phyloP scores from a whole-genome alignment of 1,284 basidiomycete species.

The Sporisorium sorghi region DNA sequence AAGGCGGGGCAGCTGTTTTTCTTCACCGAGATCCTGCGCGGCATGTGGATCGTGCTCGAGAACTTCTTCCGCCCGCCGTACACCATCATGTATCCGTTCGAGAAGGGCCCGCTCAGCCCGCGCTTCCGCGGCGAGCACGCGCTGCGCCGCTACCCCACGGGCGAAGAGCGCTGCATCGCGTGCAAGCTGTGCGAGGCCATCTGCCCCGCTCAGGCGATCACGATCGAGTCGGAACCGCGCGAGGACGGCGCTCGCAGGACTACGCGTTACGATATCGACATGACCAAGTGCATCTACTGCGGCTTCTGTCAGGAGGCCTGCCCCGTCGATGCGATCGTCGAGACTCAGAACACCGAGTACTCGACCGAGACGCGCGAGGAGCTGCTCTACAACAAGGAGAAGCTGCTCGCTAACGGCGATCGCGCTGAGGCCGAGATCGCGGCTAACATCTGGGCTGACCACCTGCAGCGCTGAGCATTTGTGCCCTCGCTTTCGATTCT shows the following conservation, averaged over 20 bases:
- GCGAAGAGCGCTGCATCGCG: slow-evolving; percentile 97
- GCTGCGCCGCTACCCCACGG: slow-evolving; percentile 95
- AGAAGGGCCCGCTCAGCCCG: slow-evolving; percentile 96
- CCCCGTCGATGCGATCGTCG: slow-evolving; percentile 99
- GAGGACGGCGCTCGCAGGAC: slow-evolving; percentile 95
- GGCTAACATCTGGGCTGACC: slow-evolving; percentile 66
- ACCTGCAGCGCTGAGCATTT: slow-evolving; percentile 60
- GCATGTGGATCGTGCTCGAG: slow-evolving; percentile 99
- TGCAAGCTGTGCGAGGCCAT: slow-evolving; percentile 99
- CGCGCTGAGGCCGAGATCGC: slow-evolving; percentile 86
- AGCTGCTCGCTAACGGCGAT: slow-evolving; percentile 94
- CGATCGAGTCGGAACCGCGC: slow-evolving; percentile 97
- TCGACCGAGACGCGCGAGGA: slow-evolving; percentile 98
- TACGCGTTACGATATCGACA: slow-evolving; percentile 98
- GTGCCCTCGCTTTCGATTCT: neutral
- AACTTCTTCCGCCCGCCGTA: slow-evolving; percentile 97
- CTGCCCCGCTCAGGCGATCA: slow-evolving; percentile 98
- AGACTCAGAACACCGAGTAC: slow-evolving; percentile 77
- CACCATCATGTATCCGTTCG: slow-evolving; percentile 83
- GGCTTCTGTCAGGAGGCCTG: slow-evolving; percentile 82
- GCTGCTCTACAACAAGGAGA: slow-evolving; percentile 95
- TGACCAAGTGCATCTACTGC: slow-evolving; percentile 73
- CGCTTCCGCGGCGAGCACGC: slow-evolving; percentile 99
- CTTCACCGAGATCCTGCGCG: slow-evolving; percentile 97
- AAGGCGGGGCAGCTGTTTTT: slow-evolving; percentile 97